Base-by-base conservation (phyloP, 345 rosid genomes). In the Populus tremula region DNA sequence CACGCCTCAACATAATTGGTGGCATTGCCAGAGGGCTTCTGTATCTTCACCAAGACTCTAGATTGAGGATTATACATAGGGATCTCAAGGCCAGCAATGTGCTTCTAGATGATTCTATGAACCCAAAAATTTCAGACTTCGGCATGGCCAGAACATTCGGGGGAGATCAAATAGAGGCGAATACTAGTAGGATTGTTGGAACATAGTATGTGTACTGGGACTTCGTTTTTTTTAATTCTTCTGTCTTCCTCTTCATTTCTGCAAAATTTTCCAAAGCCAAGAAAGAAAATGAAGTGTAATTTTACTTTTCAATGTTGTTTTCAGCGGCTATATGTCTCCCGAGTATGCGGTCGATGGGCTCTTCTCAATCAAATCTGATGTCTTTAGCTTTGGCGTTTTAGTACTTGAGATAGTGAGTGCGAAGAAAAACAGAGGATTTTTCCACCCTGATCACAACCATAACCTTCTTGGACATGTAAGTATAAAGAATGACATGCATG, bases 21-120 rank as follows among this genome's bases (percentile, higher is more conserved):
- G 80, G 83, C 35, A 76, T 67, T 39, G 80, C 80, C n/a, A 66
- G 84, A 47, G 84, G 74, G 12, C 84, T 81, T 67, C 77, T 81
- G 17, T 81, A 81, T 77, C 80, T 81, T 59, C 84, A 81, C 62
- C 84, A 81, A 67, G 84, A 81, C 67, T 81, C 80, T 3, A 67
- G 75, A 71, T 27, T 81, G 63, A 56, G 77, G 50, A 81, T 81
- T 18, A 72, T 76, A 27, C 74, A 81, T 33, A 67, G 83, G 72
- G 83, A 76, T 67, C 78, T 76, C 47, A 76, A 76, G 53, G 78
- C 78, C 31, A 76, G 78, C 43, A 76, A 67, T 53, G 72, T 76
- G 35, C 69, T 76, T 20, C 61, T 76, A 20, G 72, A 76, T 31
- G 31, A 76, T 2, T 43, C 53, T 9, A 76, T 76, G 78, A 76